Evolutionary conservation across 768 basidiomycete genomes (phyloP).

Genomic region (Boletellus sp.): DNA sequence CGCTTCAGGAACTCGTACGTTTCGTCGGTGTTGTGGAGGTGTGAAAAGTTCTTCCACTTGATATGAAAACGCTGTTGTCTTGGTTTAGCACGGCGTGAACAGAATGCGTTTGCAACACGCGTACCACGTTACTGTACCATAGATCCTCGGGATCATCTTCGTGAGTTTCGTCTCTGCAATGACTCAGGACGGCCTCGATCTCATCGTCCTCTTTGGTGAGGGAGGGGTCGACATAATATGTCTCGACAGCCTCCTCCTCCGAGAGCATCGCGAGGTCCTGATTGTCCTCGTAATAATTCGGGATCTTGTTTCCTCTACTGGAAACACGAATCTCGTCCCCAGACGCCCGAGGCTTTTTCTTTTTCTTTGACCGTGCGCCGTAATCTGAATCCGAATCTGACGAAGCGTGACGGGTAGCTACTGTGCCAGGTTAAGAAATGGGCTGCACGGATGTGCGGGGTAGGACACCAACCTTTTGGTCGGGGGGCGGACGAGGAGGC

Average conservation of each 20-base stretch:
- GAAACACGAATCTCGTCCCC: constrained; percentile 76
- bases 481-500: constrained; percentile 45
- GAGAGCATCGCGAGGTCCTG: constrained; percentile 74
- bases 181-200: constrained; percentile 88
- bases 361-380: constrained; percentile 82
- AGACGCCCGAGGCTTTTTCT: constrained; percentile 58
- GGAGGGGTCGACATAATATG: constrained; percentile 52
- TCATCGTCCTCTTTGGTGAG: constrained; percentile 70
- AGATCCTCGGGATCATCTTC: constrained; percentile 74
- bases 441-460: constrained; percentile 3
- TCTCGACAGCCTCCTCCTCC: constrained; percentile 51
- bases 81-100: constrained; percentile 4
- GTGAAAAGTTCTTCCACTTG: constrained; percentile 99
- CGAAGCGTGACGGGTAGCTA: constrained; percentile 50
- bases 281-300: constrained; percentile 76
- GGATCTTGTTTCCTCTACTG: constrained; percentile 69
- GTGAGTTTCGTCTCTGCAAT: constrained; percentile 80
- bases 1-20: constrained; percentile 93
- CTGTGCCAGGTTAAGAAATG: constrained; percentile 28
- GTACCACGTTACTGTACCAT: constrained; percentile 87
- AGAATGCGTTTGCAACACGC: constrained; percentile 16
- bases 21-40: constrained; percentile 99
- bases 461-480: constrained; percentile 50
- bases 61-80: constrained; percentile 85
- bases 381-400: constrained; percentile 89